Base-by-base conservation (phyloP, 306 rosid species). In the Prunus padus region DNA sequence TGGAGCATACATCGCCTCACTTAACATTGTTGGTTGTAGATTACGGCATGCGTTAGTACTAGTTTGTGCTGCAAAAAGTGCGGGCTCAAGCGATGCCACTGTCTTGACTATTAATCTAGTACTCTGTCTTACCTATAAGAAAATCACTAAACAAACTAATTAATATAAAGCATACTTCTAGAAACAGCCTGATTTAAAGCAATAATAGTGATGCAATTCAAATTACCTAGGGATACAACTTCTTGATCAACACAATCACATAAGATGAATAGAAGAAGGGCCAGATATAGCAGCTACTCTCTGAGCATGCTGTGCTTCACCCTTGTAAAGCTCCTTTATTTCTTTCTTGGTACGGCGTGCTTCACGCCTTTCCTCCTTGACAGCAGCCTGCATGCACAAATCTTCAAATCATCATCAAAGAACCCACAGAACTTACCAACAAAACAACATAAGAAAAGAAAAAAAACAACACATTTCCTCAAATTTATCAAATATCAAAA, bases 331-430 rank as follows among this genome's bases (percentile, higher is more conserved):
- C 73, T 51, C 98, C 73, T 89, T 96, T 85, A 70, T 82, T 82
- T 96, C 99, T 44, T 92, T 96, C 68, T 96, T 96, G 15, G 64
- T 31, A 10, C 89, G 94, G 23, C 99, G 88, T 33, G 99, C 92
- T 68, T 84, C 99, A 1, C 91, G 92, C 6, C 90, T 78, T 55
- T 91, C 96, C 82, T 90, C 97, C 84, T 96, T 96, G 13, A 96
- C 88, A 62, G 96, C 98, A 79, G 85, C 80, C 99, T 92, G 57
- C 67, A 82, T 42, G 49, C 67, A 80, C 44, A 31, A 69, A 19
- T 18, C 13, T 33, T 42, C 8, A 13, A 18, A 44, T 75, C 16
- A 54, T 20, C 11, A 79, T 59, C 50, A 67, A 61, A 74, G 51
- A 9, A n/a, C 14, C 19, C 46, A 37, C 33, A 19, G 49, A 30